These are phyloP conservation scores for Pseudomassariella vexata DNA, from an alignment of 2,329 filamentous ascomycete species.

Conservation along the genomic window DNA sequence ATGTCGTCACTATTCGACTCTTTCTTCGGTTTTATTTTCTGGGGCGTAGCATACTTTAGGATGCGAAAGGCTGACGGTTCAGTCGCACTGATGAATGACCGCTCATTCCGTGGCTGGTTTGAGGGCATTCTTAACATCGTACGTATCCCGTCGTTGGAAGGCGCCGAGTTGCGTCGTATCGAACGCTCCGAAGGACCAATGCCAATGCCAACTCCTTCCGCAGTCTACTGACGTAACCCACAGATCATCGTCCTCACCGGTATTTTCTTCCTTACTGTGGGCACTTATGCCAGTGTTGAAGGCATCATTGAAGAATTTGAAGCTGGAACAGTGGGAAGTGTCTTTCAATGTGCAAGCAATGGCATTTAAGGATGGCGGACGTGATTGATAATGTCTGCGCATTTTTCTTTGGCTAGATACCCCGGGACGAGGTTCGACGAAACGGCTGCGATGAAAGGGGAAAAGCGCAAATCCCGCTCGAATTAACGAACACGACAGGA, in stretches of 20 bases:
- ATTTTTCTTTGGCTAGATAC: conserved; percentile 12
- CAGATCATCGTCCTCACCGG: conserved; percentile 64
- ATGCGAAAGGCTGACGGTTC: conserved; percentile 64
- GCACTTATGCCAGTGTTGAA: conserved; percentile 75
- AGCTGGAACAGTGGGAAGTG: conserved; percentile 56
- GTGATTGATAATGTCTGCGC: conserved; percentile 8
- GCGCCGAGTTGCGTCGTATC: neutral
- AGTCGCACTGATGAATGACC: conserved; percentile 42
- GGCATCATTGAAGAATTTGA: conserved; percentile 70
- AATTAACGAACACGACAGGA: too few relatives aligned
- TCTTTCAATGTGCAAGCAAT: conserved; percentile 70
- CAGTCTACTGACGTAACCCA: too few relatives aligned
- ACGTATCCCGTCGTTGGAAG: neutral
- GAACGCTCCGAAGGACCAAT: neutral
- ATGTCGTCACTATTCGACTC: conserved; percentile 90
- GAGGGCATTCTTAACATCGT: conserved; percentile 61
- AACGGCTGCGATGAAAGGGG: too few relatives aligned
- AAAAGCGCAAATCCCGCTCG: too few relatives aligned
- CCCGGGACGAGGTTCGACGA: too few relatives aligned
- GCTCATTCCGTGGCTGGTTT: conserved; percentile 46
- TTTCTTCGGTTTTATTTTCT: conserved; percentile 95
- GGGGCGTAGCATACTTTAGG: conserved; percentile 74
- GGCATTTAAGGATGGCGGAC: conserved; percentile 54
- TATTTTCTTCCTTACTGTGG: conserved; percentile 73
- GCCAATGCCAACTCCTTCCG: conserved; percentile 1